A percentile compares a stretch with the other conserved stretches of the same genome.
phyloP scores from a whole-genome alignment of 257 asterid species.

The Solanum lignicaule region DNA sequence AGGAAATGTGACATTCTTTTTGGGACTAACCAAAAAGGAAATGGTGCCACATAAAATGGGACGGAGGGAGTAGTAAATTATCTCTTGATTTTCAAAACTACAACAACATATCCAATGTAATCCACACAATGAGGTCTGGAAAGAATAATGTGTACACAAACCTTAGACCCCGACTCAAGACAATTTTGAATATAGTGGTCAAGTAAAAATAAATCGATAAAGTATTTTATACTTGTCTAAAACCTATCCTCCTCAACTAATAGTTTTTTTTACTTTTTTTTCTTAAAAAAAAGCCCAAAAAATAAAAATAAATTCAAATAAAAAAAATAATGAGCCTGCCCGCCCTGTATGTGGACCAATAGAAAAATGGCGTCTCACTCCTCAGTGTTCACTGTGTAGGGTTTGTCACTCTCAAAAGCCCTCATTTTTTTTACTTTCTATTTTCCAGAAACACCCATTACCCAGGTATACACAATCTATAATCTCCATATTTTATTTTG shows the following conservation, averaged over 20 bases:
- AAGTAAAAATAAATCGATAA: background rate
- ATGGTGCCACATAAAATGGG: no score
- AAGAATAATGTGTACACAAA: background rate
- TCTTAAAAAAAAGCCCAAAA: background rate
- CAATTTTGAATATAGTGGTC: rapidly evolving
- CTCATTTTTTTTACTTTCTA: background rate
- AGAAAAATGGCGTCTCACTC: background rate
- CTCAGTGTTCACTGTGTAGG: background rate
- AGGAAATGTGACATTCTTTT: no score
- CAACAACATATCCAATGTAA: no score
- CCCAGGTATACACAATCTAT: background rate
- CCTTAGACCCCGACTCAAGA: no score
- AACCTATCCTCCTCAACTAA: background rate
- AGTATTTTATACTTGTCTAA: no score
- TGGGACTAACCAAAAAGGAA: no score
- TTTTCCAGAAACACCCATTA: background rate
- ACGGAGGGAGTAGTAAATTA: no score
- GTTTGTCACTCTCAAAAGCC: background rate
- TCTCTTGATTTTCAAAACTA: no score
- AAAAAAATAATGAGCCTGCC: background rate
- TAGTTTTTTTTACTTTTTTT: no score
- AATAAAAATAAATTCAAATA: background rate
- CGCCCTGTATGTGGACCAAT: background rate
- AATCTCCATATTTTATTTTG: background rate
- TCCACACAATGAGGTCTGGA: background rate